Conservation (phyloP, 176 grass and related monocot species). For the Aechmea fasciata region DNA sequence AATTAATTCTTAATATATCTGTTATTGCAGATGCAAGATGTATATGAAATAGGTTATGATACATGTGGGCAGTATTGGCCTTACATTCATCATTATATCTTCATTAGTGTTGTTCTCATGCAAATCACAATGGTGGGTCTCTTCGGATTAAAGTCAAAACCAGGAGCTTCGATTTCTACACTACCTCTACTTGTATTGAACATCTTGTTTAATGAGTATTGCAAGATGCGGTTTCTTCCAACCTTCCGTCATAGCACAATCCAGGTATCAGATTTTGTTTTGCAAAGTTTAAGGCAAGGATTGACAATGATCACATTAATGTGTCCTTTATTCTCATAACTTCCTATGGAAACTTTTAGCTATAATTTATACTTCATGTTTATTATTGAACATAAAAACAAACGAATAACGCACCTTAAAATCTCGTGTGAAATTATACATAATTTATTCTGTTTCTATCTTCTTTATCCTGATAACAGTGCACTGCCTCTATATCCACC, state of each 20-base stretch:
- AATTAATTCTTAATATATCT: slow-evolving; percentile 10
- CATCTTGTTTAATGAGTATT: slow-evolving; percentile 75
- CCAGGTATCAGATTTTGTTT: slow-evolving; percentile 29
- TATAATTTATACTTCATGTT: not conserved
- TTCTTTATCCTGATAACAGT: no score
- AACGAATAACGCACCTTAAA: no score
- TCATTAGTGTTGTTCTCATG: slow-evolving; percentile 54
- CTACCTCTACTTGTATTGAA: slow-evolving; percentile 49
- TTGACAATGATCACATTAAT: not conserved
- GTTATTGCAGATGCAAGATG: slow-evolving; percentile 72
- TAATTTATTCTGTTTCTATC: no score
- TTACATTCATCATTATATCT: slow-evolving; percentile 62
- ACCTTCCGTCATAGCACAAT: slow-evolving; percentile 43
- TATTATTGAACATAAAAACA: not conserved
- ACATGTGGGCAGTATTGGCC: slow-evolving; percentile 83
- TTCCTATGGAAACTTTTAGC: not conserved
- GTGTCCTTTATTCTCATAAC: not conserved
- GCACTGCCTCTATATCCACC: no score
- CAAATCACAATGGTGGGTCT: slow-evolving; percentile 76
- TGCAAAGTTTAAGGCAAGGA: no score
- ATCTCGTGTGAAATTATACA: no score
- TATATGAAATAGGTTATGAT: slow-evolving; percentile 74
- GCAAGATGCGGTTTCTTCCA: slow-evolving; percentile 62
- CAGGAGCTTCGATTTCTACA: slow-evolving; percentile 60
- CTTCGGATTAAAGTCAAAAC: slow-evolving; percentile 77